Percentiles rank a stretch among this genome's conserved stretches.
Conservation (phyloP, 2,329 filamentous ascomycete species). For the Neocatenulostroma microsporum region DNA sequence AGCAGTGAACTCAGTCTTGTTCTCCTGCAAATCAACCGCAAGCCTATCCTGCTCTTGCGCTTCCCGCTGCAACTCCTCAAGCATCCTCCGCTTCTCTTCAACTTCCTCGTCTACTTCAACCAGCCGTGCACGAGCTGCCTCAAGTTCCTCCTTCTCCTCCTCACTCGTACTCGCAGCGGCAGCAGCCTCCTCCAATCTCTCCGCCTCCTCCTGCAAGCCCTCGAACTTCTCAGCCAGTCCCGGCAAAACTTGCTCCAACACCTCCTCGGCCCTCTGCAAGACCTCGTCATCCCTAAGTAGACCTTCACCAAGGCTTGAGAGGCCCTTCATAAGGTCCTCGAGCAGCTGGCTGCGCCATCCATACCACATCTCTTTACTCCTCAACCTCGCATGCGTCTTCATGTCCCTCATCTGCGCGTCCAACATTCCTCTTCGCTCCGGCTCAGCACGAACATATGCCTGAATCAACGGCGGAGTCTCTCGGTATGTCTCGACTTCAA, state of each 20-base stretch:
- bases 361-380: constrained; percentile 97
- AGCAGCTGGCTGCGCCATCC: constrained; percentile 90
- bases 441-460: constrained; percentile 79
- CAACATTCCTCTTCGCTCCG: constrained; percentile 78
- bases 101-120: constrained; percentile 59
- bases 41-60: constrained; percentile 58
- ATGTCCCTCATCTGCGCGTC: constrained; percentile 97
- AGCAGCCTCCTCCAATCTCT: constrained; percentile 54
- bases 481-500: constrained; percentile 79
- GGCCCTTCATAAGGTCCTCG: constrained; percentile 70
- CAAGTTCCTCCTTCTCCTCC: constrained; percentile 73
- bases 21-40: constrained; percentile 55
- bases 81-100: constrained; percentile 57
- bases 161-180: constrained; percentile 62
- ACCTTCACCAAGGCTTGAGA: constrained; percentile 65
- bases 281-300: constrained; percentile 66
- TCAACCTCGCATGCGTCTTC: constrained; percentile 80
- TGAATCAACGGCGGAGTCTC: constrained; percentile 87
- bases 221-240: constrained; percentile 53
- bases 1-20: constrained; percentile 60
- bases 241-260: constrained; percentile 63
- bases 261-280: constrained; percentile 59
- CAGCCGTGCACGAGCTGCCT: constrained; percentile 63
- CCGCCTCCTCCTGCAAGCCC: constrained; percentile 54
- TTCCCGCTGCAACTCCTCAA: constrained; percentile 60